Conservation (phyloP, 2,329 filamentous ascomycete genomes). For the Aureobasidium sp. region DNA sequence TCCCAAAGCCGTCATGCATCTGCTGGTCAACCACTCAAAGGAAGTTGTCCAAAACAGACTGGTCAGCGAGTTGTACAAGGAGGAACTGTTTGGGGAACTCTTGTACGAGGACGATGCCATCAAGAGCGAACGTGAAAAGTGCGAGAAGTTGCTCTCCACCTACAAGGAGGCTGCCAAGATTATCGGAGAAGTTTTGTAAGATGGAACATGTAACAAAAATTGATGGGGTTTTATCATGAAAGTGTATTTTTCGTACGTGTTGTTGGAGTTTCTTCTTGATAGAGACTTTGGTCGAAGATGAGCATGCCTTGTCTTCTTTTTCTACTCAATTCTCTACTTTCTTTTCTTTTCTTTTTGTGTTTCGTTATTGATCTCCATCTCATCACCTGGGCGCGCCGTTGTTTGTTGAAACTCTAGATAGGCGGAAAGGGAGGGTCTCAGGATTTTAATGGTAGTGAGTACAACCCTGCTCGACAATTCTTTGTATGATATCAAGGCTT, state of each 20-base stretch:
- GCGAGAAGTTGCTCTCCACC: conserved; percentile 87
- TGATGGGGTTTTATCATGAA: neutral
- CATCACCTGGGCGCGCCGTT: neutral
- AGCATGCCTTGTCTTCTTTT: neutral
- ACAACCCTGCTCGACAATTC: neutral
- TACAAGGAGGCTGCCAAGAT: conserved; percentile 98
- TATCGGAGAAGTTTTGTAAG: conserved; percentile 84
- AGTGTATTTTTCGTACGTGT: neutral
- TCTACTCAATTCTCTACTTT: neutral
- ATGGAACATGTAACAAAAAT: neutral
- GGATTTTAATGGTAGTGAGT: neutral
- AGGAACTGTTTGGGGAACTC: conserved; percentile 81
- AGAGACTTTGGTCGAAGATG: neutral
- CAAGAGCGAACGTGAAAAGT: conserved; percentile 97
- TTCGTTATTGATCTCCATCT: neutral
- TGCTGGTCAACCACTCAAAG: conserved; percentile 96
- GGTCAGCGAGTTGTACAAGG: conserved; percentile 92
- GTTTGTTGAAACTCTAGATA: neutral
- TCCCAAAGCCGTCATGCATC: conserved; percentile 97
- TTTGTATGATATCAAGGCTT: neutral
- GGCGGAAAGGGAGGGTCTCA: neutral
- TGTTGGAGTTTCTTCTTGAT: neutral
- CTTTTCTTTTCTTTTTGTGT: neutral
- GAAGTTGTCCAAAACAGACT: conserved; percentile 96
- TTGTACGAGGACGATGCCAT: conserved; percentile 96